Conservation (phyloP, 1,284 basidiomycete genomes). For the Anthracocystis walkeri region DNA sequence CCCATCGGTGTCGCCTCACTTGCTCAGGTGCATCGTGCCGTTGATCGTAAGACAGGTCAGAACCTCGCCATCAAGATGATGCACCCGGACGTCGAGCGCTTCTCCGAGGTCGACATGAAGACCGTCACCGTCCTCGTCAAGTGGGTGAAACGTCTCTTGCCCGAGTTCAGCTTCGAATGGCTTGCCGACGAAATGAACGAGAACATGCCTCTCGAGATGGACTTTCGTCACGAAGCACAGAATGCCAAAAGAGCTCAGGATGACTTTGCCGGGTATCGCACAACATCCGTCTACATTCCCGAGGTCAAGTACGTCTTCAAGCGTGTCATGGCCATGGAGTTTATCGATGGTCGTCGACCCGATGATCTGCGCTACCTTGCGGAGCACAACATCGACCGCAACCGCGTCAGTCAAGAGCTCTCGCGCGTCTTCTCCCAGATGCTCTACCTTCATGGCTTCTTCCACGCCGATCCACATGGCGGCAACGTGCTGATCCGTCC, state of each 20-base stretch:
- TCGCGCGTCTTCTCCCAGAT: slow-evolving; percentile 86
- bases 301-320: slow-evolving; percentile 84
- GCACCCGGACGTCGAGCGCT: slow-evolving; percentile 93
- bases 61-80: slow-evolving; percentile 96
- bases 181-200: slow-evolving; percentile 68
- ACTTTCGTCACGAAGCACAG: slow-evolving; percentile 87
- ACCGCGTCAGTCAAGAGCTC: slow-evolving; percentile 86
- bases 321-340: slow-evolving; percentile 94
- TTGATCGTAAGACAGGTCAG: slow-evolving; percentile 73
- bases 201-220: slow-evolving; percentile 94
- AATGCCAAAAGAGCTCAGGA: slow-evolving; percentile 81
- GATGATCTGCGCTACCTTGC: slow-evolving; percentile 90
- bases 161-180: slow-evolving; percentile 78
- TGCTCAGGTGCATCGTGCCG: slow-evolving; percentile 92
- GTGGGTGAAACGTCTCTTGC: slow-evolving; percentile 85
- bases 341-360: slow-evolving; percentile 83
- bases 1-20: slow-evolving; percentile 93
- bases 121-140: slow-evolving; percentile 73
- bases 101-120: slow-evolving; percentile 85
- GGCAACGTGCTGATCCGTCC: slow-evolving; percentile 87
- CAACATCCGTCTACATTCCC: slow-evolving; percentile 85
- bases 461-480: slow-evolving; percentile 67
- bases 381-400: slow-evolving; percentile 87
- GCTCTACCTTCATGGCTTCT: slow-evolving; percentile 92
- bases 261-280: slow-evolving; percentile 76